phyloP scores from a whole-genome alignment of 768 basidiomycete species.

The Psilocybe sp. region DNA sequence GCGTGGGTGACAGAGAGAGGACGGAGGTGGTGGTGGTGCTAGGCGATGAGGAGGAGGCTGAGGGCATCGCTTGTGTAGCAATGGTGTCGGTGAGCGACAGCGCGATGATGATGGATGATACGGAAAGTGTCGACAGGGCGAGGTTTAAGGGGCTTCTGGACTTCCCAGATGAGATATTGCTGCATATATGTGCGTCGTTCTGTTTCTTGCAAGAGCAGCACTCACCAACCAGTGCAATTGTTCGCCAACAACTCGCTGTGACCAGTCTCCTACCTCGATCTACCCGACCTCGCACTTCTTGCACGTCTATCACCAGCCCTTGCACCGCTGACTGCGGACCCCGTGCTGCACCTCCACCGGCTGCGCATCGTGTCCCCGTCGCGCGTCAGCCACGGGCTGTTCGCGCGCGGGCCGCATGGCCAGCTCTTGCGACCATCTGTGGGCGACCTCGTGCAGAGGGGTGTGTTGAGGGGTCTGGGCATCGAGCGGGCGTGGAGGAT shows the following conservation, averaged over 20 bases:
- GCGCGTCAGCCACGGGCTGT: slow-evolving; percentile 62
- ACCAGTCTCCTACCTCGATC: slow-evolving; percentile 67
- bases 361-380: slow-evolving; percentile 64
- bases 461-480: slow-evolving; percentile 66
- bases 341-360: slow-evolving; percentile 60
- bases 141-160: slow-evolving; percentile 23
- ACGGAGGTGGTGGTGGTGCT: too few species aligned
- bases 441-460: slow-evolving; percentile 63
- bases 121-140: not conserved
- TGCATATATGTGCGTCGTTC: slow-evolving; percentile 53
- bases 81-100: too few species aligned
- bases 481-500: slow-evolving; percentile 66
- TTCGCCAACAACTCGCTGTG: not conserved
- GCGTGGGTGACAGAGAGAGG: too few species aligned
- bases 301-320: slow-evolving; percentile 47
- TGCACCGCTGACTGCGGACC: slow-evolving; percentile 53
- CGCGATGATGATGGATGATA: too few species aligned
- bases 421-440: slow-evolving; percentile 60
- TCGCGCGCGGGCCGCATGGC: slow-evolving; percentile 55
- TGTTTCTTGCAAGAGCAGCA: not conserved
- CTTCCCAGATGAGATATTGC: slow-evolving; percentile 54
- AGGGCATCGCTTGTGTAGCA: too few species aligned
- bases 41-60: too few species aligned
- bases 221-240: not conserved
- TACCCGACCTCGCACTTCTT: slow-evolving; percentile 64